A percentile compares a stretch with the other conserved stretches of the same genome.
Conservation (phyloP, 257 asterid genomes). For the Galeopsis tetrahit region DNA sequence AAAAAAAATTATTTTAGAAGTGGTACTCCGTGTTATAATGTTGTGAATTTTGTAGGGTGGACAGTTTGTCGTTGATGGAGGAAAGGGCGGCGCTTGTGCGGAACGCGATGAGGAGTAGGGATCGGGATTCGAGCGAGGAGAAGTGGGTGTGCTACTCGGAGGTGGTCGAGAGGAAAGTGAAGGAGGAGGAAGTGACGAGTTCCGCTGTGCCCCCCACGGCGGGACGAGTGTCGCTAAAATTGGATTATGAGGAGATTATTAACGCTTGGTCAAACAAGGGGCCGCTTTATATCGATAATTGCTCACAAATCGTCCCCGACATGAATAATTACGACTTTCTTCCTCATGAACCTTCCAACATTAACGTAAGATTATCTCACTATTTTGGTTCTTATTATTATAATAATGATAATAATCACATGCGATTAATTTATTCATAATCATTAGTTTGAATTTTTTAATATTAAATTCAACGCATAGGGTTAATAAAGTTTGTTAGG, state of each 20-base stretch:
- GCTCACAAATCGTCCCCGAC: conserved; percentile 75
- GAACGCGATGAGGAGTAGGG: conserved; percentile 73
- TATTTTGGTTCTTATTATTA: neutral
- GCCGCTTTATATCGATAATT: conserved; percentile 57
- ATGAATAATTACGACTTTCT: conserved; percentile 45
- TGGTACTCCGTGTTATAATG: neutral
- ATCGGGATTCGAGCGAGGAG: conserved; percentile 76
- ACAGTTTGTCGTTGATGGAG: conserved; percentile 42
- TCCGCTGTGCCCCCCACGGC: conserved; percentile 46
- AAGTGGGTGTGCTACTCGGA: conserved; percentile 89
- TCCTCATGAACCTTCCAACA: conserved; percentile 32
- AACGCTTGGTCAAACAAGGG: conserved; percentile 90
- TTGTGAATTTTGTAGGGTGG: conserved; percentile 30
- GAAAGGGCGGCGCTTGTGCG: conserved; percentile 68
- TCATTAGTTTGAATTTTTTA: neutral
- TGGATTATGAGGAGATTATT: conserved; percentile 81
- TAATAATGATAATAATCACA: neutral
- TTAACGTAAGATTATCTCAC: conserved; percentile 43
- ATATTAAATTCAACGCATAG: neutral
- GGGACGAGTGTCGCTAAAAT: conserved; percentile 67
- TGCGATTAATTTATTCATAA: conserved; percentile 18
- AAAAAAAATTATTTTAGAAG: no score
- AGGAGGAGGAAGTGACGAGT: conserved; percentile 92
- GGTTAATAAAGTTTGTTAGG: neutral
- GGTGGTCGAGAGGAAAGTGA: conserved; percentile 74